Base-by-base conservation (phyloP, 805 yeast genomes). In the Saturnispora saitoi region DNA sequence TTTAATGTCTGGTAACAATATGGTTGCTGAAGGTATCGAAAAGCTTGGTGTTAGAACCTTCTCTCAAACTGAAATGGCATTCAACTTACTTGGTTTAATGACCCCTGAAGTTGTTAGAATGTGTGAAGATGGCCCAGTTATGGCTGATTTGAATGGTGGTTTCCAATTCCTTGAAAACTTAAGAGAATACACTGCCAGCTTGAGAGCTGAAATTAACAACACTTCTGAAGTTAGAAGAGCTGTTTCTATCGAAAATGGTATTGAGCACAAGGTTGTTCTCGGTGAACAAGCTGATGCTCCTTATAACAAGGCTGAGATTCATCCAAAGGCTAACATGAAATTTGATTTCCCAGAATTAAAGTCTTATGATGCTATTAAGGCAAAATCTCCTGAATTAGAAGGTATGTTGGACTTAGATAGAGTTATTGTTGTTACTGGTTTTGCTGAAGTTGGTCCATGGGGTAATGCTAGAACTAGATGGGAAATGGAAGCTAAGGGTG, bases 141-240 rank as follows among this genome's bases (percentile, higher is more conserved):
- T 88, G 85, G 99, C 99, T 53, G 99, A 93, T 67, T 79, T 93
- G 74, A 93, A 93, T 67, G 99, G 99, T 77, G 99, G 99, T 60
- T 81, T 93, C 73, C 98, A 93, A 71, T 86, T 80, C 71, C 75
- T 93, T 59, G 89, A 86, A 47, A 86, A 90, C 74, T 80, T 93
- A 72, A 90, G 90, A 77, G 95, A 85, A 40, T 80, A 82, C 68
- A 86, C 95, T 60, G 72, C 80, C 58, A 73, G 79, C 55, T 77
- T 93, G 65, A 86, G 99, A 75, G 70, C 77, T 51, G 86, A 82
- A 50, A 73, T 86, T 55, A 64, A 78, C 51, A 91, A 85, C 66
- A 83, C 89, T 45, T 81, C 97, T 48, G 98, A 91, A 64, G 76
- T 93, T 56, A 85, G 97, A 72, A 83, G 91, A 62, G 97, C 97